Evolutionary conservation across 1,284 basidiomycete species (phyloP).

Genomic region (Filobasidium uniguttulatum): DNA sequence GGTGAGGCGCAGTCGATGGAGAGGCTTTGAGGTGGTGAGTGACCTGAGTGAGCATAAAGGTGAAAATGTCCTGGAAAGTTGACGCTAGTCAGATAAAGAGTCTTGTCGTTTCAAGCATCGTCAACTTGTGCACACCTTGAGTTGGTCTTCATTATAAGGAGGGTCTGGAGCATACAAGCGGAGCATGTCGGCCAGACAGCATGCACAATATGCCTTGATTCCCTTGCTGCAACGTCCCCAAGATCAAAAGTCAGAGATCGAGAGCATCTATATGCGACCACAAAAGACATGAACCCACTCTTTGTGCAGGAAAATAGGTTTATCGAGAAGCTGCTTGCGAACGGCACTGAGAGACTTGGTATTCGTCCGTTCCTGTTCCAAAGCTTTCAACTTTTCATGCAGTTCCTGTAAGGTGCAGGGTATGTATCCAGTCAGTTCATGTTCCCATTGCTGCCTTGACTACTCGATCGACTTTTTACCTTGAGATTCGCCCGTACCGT

Average conservation of each 20-base stretch:
- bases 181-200: slow-evolving; percentile 87
- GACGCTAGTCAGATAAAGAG: too few species aligned
- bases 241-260: slow-evolving; percentile 1
- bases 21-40: slow-evolving; percentile 52
- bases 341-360: slow-evolving; percentile 52
- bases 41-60: slow-evolving; percentile 83
- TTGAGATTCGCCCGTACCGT: slow-evolving; percentile 9
- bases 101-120: too few species aligned
- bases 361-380: slow-evolving; percentile 82
- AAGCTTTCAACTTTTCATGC: slow-evolving; percentile 61
- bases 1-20: slow-evolving; percentile 22
- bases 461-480: slow-evolving; percentile 1
- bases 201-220: slow-evolving; percentile 84
- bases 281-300: slow-evolving; percentile 43
- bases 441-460: neutral
- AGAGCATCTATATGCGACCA: too few species aligned
- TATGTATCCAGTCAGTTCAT: neutral
- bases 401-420: slow-evolving; percentile 34
- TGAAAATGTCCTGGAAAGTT: slow-evolving; percentile 66
- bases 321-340: slow-evolving; percentile 65
- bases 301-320: slow-evolving; percentile 75
- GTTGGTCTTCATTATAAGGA: slow-evolving; percentile 75
- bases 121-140: slow-evolving; percentile 39
- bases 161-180: slow-evolving; percentile 92
- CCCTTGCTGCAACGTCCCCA: slow-evolving; percentile 40